These are phyloP conservation scores for Arachis monticola DNA, from an alignment of 331 rosid species.

Conservation along the genomic window DNA sequence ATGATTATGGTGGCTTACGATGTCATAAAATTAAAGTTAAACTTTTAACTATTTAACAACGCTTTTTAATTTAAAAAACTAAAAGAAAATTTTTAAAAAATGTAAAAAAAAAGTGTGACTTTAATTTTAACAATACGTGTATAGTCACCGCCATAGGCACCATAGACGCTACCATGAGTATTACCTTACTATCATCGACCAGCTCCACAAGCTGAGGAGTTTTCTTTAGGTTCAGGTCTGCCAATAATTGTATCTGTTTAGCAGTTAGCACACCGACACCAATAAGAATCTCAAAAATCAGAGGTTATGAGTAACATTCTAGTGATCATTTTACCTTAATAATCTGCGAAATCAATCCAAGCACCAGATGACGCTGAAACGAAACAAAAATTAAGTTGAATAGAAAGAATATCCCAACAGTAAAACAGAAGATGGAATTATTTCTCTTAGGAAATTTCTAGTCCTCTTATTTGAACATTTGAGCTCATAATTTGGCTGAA, in stretches of 20 bases:
- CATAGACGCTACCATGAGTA: neutral
- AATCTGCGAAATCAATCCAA: conserved; percentile 95
- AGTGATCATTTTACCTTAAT: conserved; percentile 70
- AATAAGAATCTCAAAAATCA: conserved; percentile 40
- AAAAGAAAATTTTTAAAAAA: too few relatives aligned
- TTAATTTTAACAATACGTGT: too few relatives aligned
- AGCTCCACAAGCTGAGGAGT: conserved; percentile 95
- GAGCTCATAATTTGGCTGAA: neutral
- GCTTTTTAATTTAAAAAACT: too few relatives aligned
- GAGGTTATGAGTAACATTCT: conserved; percentile 1
- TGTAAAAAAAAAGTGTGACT: too few relatives aligned
- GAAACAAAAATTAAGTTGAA: conserved; percentile 15
- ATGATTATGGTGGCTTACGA: too few relatives aligned
- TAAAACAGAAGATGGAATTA: too few relatives aligned
- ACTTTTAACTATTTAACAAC: too few relatives aligned
- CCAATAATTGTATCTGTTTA: conserved; percentile 89
- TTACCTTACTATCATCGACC: conserved; percentile 85
- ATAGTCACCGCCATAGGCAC: too few relatives aligned
- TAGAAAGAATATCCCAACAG: too few relatives aligned
- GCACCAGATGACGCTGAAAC: conserved; percentile 96
- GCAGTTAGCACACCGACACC: conserved; percentile 16
- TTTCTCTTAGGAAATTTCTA: too few relatives aligned
- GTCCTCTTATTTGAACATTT: neutral
- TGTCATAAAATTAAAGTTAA: too few relatives aligned
- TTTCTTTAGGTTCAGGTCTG: conserved; percentile 93